phyloP scores from a whole-genome alignment of 2,329 filamentous ascomycete species.

The Talaromyces amestolkiae region DNA sequence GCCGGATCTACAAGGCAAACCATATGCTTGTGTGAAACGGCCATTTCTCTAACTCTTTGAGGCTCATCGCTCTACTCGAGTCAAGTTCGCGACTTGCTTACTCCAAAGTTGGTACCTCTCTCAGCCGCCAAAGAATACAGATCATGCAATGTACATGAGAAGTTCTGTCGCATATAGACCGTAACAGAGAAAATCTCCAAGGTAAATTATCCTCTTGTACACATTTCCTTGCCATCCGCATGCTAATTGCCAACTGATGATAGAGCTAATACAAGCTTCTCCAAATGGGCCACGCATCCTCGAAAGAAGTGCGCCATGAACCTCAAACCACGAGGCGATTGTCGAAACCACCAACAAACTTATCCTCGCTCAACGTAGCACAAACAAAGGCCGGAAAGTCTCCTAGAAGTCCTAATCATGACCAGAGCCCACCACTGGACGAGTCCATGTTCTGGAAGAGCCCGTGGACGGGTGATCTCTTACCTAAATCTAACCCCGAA shows the following conservation, averaged over 20 bases:
- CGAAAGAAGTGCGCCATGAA: slow-evolving; percentile 33
- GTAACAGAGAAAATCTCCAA: not conserved
- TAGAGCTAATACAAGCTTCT: not conserved
- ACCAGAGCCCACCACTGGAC: slow-evolving; percentile 15
- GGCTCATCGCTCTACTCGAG: not conserved
- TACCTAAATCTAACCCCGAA: slow-evolving; percentile 23
- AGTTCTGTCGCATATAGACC: not conserved
- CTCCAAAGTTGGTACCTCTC: not conserved
- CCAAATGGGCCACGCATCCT: slow-evolving; percentile 39
- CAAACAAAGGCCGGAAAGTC: slow-evolving; percentile 11
- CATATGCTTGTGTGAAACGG: not conserved
- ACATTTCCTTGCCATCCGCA: not conserved
- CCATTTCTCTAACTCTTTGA: not conserved
- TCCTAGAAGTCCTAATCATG: not conserved
- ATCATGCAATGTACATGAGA: not conserved
- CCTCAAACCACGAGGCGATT: slow-evolving; percentile 36
- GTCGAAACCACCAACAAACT: slow-evolving; percentile 37
- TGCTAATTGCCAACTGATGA: not conserved
- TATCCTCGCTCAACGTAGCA: slow-evolving; percentile 16
- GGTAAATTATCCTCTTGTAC: not conserved
- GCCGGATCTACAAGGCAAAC: not conserved
- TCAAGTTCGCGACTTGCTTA: not conserved
- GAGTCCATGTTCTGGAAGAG: slow-evolving; percentile 31
- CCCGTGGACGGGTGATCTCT: slow-evolving; percentile 33
- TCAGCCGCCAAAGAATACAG: not conserved